Evolutionary conservation across 2,329 filamentous ascomycete genomes (phyloP).

Genomic region (Hirsutella rhossiliensis): DNA sequence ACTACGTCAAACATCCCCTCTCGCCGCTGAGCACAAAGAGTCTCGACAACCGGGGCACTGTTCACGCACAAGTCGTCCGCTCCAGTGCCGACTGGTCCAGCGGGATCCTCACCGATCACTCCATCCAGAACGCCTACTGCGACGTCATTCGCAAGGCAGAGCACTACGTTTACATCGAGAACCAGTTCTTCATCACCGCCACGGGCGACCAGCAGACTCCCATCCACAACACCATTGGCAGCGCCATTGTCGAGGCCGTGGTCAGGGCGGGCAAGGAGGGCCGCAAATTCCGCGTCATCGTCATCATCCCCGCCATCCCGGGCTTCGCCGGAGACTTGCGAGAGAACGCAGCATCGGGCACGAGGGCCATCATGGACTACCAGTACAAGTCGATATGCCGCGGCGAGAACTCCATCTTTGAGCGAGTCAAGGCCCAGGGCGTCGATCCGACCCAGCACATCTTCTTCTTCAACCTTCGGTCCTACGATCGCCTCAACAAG

Average conservation of each 20-base stretch:
- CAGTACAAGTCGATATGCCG: slow-evolving; percentile 94
- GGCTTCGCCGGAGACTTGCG: slow-evolving; percentile 89
- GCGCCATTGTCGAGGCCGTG: slow-evolving; percentile 82
- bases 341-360: slow-evolving; percentile 72
- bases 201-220: slow-evolving; percentile 81
- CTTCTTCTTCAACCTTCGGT: slow-evolving; percentile 87
- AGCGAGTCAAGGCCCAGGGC: slow-evolving; percentile 57
- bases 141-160: slow-evolving; percentile 79
- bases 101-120: slow-evolving; percentile 73
- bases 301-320: slow-evolving; percentile 82
- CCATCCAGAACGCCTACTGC: slow-evolving; percentile 76
- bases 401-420: slow-evolving; percentile 84
- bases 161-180: slow-evolving; percentile 95
- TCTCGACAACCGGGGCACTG: slow-evolving; percentile 53
- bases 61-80: slow-evolving; percentile 76
- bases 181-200: slow-evolving; percentile 96
- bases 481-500: slow-evolving; percentile 84
- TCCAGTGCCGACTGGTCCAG: slow-evolving; percentile 91
- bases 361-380: slow-evolving; percentile 94
- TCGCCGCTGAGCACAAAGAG: slow-evolving; percentile 56
- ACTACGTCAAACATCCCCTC: slow-evolving; percentile 73
- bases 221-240: slow-evolving; percentile 78
- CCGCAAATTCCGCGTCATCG: slow-evolving; percentile 82
- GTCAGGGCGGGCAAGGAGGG: slow-evolving; percentile 69
- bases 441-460: slow-evolving; percentile 71